Conservation (phyloP, 2,329 filamentous ascomycete genomes). For the Colletotrichum sp. region DNA sequence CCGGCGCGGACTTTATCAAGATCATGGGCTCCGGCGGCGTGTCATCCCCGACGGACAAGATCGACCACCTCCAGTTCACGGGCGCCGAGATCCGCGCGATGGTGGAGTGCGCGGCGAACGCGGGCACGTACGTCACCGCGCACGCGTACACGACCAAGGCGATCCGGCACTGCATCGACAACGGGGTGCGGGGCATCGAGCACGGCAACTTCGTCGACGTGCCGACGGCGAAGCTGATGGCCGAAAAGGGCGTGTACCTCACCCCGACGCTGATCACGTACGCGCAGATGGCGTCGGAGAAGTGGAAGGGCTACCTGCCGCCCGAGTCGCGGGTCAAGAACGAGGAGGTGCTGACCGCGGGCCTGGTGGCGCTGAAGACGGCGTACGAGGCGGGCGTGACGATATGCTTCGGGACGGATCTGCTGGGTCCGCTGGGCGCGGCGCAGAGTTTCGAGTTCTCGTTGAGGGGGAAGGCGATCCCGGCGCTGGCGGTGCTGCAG, state of each 20-base stretch:
- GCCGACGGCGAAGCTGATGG: conserved; percentile 55
- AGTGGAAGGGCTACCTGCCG: conserved; percentile 49
- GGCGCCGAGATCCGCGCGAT: conserved; percentile 61
- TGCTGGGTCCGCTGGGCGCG: conserved; percentile 33
- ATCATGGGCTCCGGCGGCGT: conserved; percentile 66
- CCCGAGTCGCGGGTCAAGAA: conserved; percentile 54
- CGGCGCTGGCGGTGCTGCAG: conserved; percentile 29
- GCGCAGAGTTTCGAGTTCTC: conserved; percentile 38
- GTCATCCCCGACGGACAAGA: conserved; percentile 57
- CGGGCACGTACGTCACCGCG: conserved; percentile 59
- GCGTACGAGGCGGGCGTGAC: conserved; percentile 57
- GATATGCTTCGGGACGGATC: conserved; percentile 58
- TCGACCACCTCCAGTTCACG: conserved; percentile 62
- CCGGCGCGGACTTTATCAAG: conserved; percentile 66
- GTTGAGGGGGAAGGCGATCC: conserved; percentile 28
- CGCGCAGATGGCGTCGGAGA: conserved; percentile 49
- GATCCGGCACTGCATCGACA: conserved; percentile 59
- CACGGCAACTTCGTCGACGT: conserved; percentile 49
- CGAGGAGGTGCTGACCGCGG: conserved; percentile 49
- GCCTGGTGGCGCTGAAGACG: conserved; percentile 51
- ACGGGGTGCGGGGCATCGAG: conserved; percentile 60
- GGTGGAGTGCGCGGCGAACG: conserved; percentile 50
- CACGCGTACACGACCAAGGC: conserved; percentile 62
- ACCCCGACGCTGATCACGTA: conserved; percentile 62
- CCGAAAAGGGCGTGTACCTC: conserved; percentile 50